Evolutionary conservation across 1,284 basidiomycete species (phyloP).

Genomic region (Tetrapyrgos nigripes): DNA sequence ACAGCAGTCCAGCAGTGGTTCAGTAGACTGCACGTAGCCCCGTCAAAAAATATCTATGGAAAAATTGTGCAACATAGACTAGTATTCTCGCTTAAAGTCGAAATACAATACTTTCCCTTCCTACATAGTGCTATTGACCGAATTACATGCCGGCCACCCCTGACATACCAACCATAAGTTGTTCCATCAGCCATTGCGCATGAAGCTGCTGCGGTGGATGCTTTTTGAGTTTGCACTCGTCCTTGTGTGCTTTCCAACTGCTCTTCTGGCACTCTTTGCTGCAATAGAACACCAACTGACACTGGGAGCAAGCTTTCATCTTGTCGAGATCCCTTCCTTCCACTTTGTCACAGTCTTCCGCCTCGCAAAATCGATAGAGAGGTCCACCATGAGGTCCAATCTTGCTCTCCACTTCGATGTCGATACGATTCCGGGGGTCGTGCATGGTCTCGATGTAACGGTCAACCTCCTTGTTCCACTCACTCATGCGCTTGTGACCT

Average conservation of each 20-base stretch:
- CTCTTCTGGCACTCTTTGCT: slow-evolving; percentile 32
- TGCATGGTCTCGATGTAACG: neutral
- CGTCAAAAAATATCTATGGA: no score
- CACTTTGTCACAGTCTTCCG: neutral
- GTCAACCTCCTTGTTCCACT: slow-evolving; percentile 6
- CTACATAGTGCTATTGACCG: neutral
- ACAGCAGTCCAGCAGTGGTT: no score
- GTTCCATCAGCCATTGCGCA: neutral
- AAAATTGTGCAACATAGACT: no score
- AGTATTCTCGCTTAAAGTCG: no score
- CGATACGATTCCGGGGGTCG: neutral
- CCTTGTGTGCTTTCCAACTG: slow-evolving; percentile 36
- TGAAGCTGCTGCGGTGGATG: neutral
- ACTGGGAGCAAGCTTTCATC: slow-evolving; percentile 24
- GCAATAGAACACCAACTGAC: slow-evolving; percentile 34
- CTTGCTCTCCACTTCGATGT: slow-evolving; percentile 5
- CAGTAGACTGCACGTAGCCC: no score
- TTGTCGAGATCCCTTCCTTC: slow-evolving; percentile 26
- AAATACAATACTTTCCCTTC: no score
- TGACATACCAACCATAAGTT: neutral
- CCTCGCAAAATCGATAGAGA: slow-evolving; percentile 2
- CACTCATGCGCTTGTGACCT: neutral
- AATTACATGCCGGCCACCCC: neutral
- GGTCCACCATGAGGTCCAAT: neutral
- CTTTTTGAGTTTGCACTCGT: neutral